Evolutionary conservation across 192 early-diverging fungal species (phyloP), one percentile per base, ranked within the genome.

Genomic region (Borealophlyctis nickersoniae): DNA sequence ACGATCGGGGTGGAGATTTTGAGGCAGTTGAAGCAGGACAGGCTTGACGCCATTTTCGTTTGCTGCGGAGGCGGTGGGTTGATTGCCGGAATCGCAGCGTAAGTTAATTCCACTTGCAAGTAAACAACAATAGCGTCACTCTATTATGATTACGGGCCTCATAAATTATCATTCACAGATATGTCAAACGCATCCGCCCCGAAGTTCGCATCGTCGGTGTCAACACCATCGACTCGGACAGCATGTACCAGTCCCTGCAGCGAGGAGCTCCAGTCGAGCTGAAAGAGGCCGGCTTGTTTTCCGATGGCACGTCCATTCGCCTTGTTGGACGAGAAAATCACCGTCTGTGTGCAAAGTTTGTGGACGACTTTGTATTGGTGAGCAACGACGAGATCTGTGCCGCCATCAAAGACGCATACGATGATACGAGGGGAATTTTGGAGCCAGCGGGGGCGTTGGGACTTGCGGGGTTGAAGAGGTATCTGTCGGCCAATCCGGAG

Each of bases 381-480:
- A 36, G 57, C 48, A 83, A 49, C 27, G 81, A 83, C 62, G 76
- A 83, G 61, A 65, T 80, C 35, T 82, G 76, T 53, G 65, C 77
- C 3, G 77, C 77, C 13, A 79, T 78, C 63, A 79, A 77, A 35
- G 77, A 75, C 60, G 56, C 62, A 4, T 74, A 67, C 56, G 78
- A 78, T 30, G 80, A 83, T 55, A 83, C 80, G 3, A 54, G 81
- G n/a, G 58, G 56, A 14, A 68, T 83, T 62, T 34, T 83, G 16
- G 81, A 83, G 58, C 81, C 81, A 1, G 68, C 79, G n/a, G 81
- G 81, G 29, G 81, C 81, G 1, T 63, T 82, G 3, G 74, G 58
- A 7, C 62, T 83, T 14, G 81, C 81, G 22, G 81, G 81, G 13
- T 19, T 67, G 23, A 83, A 83, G 33, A 73, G 73, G 33, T 83